These are phyloP conservation scores for Geosmithia putterillii DNA, from an alignment of 2,329 filamentous ascomycete genomes.

Conservation along the genomic window DNA sequence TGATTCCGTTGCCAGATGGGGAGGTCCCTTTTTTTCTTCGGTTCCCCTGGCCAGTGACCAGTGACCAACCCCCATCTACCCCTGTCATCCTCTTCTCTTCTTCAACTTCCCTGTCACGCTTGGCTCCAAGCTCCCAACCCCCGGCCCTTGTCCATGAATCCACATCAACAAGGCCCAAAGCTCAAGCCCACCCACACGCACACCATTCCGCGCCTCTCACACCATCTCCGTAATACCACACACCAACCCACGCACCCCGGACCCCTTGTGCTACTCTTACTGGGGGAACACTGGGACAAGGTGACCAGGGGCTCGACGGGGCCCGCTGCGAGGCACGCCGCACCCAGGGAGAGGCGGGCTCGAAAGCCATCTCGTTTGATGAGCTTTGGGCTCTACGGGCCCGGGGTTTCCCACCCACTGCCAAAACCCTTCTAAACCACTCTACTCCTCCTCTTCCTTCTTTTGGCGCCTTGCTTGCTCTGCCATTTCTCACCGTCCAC, in stretches of 20 bases:
- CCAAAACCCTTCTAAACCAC: neutral
- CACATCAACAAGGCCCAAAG: neutral
- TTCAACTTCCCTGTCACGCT: neutral
- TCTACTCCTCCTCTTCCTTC: neutral
- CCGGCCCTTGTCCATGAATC: neutral
- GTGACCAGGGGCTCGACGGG: neutral
- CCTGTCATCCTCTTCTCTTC: no score
- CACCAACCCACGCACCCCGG: neutral
- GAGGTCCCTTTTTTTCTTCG: no score
- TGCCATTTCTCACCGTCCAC: constrained; percentile 1
- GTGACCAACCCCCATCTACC: no score
- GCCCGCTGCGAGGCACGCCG: neutral
- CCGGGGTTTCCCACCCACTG: neutral
- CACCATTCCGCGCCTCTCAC: neutral
- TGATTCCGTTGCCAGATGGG: no score
- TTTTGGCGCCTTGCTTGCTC: neutral
- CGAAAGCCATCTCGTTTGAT: neutral
- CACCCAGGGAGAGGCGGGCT: neutral
- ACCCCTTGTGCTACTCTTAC: neutral
- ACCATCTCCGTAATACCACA: neutral
- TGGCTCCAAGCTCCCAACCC: neutral
- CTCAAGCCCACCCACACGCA: neutral
- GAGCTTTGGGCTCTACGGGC: neutral
- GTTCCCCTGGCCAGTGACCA: neutral
- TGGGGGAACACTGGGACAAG: neutral